Conservation (phyloP, 257 asterid species). For the Solanum chilense region DNA sequence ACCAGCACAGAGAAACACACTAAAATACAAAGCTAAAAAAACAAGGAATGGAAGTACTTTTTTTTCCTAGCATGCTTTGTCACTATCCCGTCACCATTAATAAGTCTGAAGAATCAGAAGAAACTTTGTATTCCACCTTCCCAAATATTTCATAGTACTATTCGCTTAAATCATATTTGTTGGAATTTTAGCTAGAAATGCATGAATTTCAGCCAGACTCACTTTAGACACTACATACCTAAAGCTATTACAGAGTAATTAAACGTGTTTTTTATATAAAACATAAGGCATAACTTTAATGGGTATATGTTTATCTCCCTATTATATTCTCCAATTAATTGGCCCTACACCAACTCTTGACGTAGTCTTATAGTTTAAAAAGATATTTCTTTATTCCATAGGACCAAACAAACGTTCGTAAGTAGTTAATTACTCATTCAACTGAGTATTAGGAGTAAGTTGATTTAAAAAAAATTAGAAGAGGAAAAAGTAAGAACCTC, state of each 20-base stretch:
- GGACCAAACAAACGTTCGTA: background rate
- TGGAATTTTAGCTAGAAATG: background rate
- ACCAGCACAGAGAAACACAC: background rate
- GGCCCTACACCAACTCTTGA: background rate
- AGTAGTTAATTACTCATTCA: background rate
- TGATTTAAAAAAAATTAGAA: background rate
- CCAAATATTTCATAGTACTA: background rate
- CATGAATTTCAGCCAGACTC: background rate
- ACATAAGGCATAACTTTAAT: background rate
- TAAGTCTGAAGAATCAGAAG: background rate
- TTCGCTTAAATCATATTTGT: background rate
- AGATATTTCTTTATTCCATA: background rate
- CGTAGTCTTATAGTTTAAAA: background rate
- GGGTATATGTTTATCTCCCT: background rate
- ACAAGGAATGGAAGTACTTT: background rate
- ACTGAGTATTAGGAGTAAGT: background rate
- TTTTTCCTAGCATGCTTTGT: background rate
- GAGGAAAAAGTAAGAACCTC: conserved; percentile 21
- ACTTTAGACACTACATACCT: background rate
- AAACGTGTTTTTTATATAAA: background rate
- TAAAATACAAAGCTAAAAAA: background rate
- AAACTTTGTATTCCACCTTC: background rate
- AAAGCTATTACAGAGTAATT: background rate
- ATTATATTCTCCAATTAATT: background rate
- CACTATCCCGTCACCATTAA: background rate